A percentile compares a stretch with the other conserved stretches of the same genome.
Conservation (phyloP, 768 basidiomycete species). For the Lentinula edodes region DNA sequence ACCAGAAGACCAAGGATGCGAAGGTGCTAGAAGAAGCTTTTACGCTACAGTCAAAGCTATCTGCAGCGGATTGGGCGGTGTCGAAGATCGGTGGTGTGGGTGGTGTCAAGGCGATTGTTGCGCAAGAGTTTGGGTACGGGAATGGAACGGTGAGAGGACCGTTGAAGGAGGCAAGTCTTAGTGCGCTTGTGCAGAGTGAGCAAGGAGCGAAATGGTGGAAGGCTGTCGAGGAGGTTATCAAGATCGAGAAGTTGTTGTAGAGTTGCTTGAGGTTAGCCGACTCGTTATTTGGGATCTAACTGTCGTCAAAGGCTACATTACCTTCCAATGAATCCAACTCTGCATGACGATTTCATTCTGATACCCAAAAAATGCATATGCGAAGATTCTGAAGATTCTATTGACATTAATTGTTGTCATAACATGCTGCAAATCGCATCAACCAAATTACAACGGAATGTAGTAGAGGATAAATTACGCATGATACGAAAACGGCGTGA, state of each 20-base stretch:
- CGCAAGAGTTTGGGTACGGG: conserved; percentile 63
- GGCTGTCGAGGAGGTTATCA: neutral
- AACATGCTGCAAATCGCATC: too few relatives aligned
- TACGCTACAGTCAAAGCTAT: conserved; percentile 53
- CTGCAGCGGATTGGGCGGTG: conserved; percentile 62
- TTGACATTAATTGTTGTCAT: too few relatives aligned
- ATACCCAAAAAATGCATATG: too few relatives aligned
- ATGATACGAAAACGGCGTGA: too few relatives aligned
- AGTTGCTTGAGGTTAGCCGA: neutral
- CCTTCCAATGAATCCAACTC: too few relatives aligned
- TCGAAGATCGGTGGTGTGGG: conserved; percentile 62
- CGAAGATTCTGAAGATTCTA: too few relatives aligned
- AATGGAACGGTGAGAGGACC: conserved; percentile 41
- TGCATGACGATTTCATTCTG: too few relatives aligned
- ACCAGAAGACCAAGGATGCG: conserved; percentile 23
- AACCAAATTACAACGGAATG: too few relatives aligned
- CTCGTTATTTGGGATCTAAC: neutral
- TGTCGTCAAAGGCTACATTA: too few relatives aligned
- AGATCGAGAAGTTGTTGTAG: conserved; percentile 3
- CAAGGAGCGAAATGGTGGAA: conserved; percentile 1
- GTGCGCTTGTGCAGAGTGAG: conserved; percentile 20
- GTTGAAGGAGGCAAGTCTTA: conserved; percentile 33
- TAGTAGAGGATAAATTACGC: too few relatives aligned
- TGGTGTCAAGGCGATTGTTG: conserved; percentile 60
- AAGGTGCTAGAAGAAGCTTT: conserved; percentile 44